Evolutionary conservation across 225 moss, liverwort and hornwort species (phyloP).

Genomic region (Physcomitrium patens): DNA sequence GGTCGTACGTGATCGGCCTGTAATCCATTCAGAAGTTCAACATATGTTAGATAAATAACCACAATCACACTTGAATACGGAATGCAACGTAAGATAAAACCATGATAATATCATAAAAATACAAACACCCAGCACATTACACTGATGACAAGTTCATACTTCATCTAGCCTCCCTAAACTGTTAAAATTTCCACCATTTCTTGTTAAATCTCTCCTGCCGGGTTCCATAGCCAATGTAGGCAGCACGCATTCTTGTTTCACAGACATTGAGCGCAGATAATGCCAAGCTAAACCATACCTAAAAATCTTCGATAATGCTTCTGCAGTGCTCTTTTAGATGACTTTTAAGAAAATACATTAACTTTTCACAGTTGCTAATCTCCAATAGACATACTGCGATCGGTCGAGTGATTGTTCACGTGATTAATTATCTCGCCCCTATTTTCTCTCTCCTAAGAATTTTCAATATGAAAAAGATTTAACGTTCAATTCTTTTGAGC

Average conservation of each 20-base stretch:
- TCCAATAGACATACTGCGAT: background rate
- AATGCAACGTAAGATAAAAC: background rate
- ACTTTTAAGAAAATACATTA: background rate
- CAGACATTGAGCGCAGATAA: background rate
- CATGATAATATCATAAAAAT: slow-evolving; percentile 10
- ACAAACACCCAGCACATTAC: background rate
- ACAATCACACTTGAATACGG: slow-evolving; percentile 1
- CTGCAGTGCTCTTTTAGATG: background rate
- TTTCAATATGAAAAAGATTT: background rate
- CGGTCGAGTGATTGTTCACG: background rate
- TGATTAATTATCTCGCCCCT: background rate
- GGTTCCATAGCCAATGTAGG: background rate
- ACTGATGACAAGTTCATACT: background rate
- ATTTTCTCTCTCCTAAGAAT: background rate
- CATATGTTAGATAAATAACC: background rate
- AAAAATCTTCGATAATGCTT: background rate
- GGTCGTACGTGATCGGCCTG: slow-evolving; percentile 69
- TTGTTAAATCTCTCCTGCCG: background rate
- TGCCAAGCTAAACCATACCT: background rate
- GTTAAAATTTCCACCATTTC: background rate
- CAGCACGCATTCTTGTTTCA: background rate
- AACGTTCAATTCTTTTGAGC: background rate
- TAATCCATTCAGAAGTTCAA: slow-evolving; percentile 22
- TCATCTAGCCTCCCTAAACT: background rate
- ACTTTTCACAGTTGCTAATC: background rate